A percentile compares a stretch with the other conserved stretches of the same genome.
phyloP scores from a whole-genome alignment of 148 eudicot genomes.

The Nyssa sinensis region DNA sequence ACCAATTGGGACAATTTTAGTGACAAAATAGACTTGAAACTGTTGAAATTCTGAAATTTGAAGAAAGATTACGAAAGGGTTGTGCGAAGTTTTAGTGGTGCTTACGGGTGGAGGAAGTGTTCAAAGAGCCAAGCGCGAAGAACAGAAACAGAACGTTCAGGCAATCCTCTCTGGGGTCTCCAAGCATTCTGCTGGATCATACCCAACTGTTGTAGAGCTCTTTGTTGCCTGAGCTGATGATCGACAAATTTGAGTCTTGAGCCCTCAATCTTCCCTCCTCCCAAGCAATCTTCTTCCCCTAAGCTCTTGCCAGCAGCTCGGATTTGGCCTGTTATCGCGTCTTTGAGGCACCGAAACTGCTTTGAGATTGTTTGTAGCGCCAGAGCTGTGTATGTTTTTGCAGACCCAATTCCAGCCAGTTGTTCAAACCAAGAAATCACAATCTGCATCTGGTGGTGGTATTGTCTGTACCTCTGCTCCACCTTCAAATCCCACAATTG shows the following conservation, averaged over 20 bases:
- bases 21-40: not conserved
- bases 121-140: conserved; percentile 97
- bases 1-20: not conserved
- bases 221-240: conserved; percentile 72
- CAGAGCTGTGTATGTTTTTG: conserved; percentile 73
- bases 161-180: conserved; percentile 93
- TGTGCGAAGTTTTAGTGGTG: not conserved
- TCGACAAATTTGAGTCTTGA: conserved; percentile 73
- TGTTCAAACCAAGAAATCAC: conserved; percentile 72
- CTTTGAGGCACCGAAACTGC: conserved; percentile 76
- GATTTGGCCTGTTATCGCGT: conserved; percentile 58
- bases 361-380: conserved; percentile 77
- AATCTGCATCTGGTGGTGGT: conserved; percentile 81
- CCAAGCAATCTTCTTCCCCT: conserved; percentile 55
- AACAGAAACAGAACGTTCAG: conserved; percentile 88
- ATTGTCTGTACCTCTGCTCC: conserved; percentile 80
- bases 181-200: conserved; percentile 86
- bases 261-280: conserved; percentile 50
- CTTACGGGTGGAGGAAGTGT: conserved; percentile 92
- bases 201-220: conserved; percentile 75
- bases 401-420: conserved; percentile 70
- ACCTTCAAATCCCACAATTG: conserved; percentile 38
- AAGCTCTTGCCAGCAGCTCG: conserved; percentile 52
- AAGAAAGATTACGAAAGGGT: not conserved
- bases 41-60: not conserved